Evolutionary conservation across 345 rosid genomes (phyloP).

Genomic region (Bruguiera sexangula): DNA sequence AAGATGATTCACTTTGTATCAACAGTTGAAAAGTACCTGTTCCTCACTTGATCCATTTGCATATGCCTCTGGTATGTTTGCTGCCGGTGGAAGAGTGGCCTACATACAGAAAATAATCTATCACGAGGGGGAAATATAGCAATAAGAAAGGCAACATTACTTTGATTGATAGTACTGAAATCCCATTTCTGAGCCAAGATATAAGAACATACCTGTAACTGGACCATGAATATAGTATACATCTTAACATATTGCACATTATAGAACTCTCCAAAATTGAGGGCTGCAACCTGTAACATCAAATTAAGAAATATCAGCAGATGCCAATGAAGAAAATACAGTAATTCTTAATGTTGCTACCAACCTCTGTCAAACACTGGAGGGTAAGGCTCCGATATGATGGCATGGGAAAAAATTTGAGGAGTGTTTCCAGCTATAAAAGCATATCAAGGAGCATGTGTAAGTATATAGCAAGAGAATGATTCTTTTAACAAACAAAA

Average conservation of each 20-base stretch:
- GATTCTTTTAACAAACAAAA: not conserved
- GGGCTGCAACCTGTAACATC: slow-evolving; percentile 75
- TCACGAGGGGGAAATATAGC: no score
- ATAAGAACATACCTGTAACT: slow-evolving; percentile 59
- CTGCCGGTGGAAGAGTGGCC: slow-evolving; percentile 72
- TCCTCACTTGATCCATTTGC: slow-evolving; percentile 82
- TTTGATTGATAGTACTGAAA: not conserved
- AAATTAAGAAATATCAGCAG: slow-evolving; percentile 6
- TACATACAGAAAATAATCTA: slow-evolving; percentile 15
- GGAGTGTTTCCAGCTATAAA: slow-evolving; percentile 86
- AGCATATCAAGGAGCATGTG: slow-evolving; percentile 10
- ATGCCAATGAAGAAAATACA: slow-evolving; percentile 3
- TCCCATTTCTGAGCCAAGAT: not conserved
- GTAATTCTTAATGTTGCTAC: not conserved
- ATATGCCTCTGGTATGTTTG: slow-evolving; percentile 92
- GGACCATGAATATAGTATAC: slow-evolving; percentile 76
- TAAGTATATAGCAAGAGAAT: slow-evolving; percentile 19
- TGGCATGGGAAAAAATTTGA: slow-evolving; percentile 75
- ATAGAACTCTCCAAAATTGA: slow-evolving; percentile 86
- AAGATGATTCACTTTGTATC: not conserved
- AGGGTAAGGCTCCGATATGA: slow-evolving; percentile 89
- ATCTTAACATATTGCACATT: slow-evolving; percentile 71
- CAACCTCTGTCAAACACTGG: slow-evolving; percentile 96
- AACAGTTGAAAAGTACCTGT: slow-evolving; percentile 46
- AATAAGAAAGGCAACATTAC: no score